A percentile compares a stretch with the other conserved stretches of the same genome.
Evolutionary conservation across 2,329 filamentous ascomycete species (phyloP).

Genomic region (Trichoderma sp.): DNA sequence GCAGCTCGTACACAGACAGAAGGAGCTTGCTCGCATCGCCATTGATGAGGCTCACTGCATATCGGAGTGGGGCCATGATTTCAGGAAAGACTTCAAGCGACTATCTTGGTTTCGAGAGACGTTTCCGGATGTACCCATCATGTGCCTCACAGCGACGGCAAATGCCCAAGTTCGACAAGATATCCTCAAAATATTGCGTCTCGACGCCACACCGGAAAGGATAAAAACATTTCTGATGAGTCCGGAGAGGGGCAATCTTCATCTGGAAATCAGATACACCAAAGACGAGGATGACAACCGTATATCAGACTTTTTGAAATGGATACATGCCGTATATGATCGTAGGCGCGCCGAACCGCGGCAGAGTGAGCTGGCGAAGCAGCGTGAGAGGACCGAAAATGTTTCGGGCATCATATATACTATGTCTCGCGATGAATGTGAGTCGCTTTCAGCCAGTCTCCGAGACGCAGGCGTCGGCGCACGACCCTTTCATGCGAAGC

Average conservation of each 20-base stretch:
- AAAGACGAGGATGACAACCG: slow-evolving; percentile 70
- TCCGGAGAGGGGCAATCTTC: slow-evolving; percentile 79
- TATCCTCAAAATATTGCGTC: slow-evolving; percentile 70
- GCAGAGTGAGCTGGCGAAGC: slow-evolving; percentile 54
- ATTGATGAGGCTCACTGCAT: slow-evolving; percentile 97
- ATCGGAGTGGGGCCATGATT: slow-evolving; percentile 97
- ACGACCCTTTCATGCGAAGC: slow-evolving; percentile 68
- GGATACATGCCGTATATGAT: slow-evolving; percentile 71
- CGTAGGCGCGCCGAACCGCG: slow-evolving; percentile 62
- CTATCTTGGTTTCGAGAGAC: slow-evolving; percentile 81
- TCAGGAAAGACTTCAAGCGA: slow-evolving; percentile 86
- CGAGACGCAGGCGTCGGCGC: slow-evolving; percentile 69
- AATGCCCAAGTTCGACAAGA: slow-evolving; percentile 79
- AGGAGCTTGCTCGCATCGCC: slow-evolving; percentile 81
- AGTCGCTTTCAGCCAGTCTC: slow-evolving; percentile 64
- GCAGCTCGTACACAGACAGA: slow-evolving; percentile 71
- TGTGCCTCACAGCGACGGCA: slow-evolving; percentile 89
- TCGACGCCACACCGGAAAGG: slow-evolving; percentile 57
- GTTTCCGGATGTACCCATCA: slow-evolving; percentile 84
- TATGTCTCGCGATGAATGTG: slow-evolving; percentile 71
- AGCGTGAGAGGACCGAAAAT: slow-evolving; percentile 56
- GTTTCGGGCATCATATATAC: slow-evolving; percentile 81
- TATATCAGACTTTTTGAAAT: slow-evolving; percentile 70
- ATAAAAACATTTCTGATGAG: slow-evolving; percentile 79
- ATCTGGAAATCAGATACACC: slow-evolving; percentile 86